Base-by-base conservation (phyloP, 345 rosid genomes). In the Pistacia atlantica region DNA sequence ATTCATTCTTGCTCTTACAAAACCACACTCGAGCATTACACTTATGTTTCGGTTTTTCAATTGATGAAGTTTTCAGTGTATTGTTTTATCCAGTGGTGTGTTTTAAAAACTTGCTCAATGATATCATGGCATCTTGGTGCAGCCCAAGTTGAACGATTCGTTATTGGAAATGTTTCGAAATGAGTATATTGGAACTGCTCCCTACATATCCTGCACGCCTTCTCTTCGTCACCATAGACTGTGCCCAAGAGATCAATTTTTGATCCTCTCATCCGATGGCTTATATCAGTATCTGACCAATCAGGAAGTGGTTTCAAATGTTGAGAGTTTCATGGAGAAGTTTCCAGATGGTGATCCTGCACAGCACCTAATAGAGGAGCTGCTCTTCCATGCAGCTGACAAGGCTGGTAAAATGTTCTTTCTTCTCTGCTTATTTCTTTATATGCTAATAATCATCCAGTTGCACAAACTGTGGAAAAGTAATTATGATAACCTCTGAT, bases 331-430 rank as follows among this genome's bases (percentile, higher is more conserved):
- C 86, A 87, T 92, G 94, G 97, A 89, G 89, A 92, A 90, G 82
- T 93, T 90, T 85, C 99, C 98, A 31, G 97, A 93, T 55, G 99
- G 99, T 65, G 98, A 95, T 80, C 99, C 99, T 64, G 98, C 98
- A 69, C 99, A 95, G 82, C 94, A 88, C 79, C 83, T 95, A 52
- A 90, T 95, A 82, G 96, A 95, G 78, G 99, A 93, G 86, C 90
- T 95, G 86, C 92, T 95, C 48, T 84, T 83, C 67, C 93, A 97
- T 62, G 99, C 98, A 68, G 99, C 99, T 80, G 90, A 92, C 89
- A 95, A 93, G 88, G 99, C 99, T 51, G 99, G 99, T 95, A 93
- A 75, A 69, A 31, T 45, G 0, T 31, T 68, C 6, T 49, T 66
- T 68, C 71, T 54, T 33, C 11, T 9, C 22, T 65, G 61, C 56